Percentiles rank a stretch among this genome's conserved stretches.
These are phyloP conservation scores for Suillus placidus DNA, from an alignment of 768 basidiomycete genomes.

Conservation along the genomic window DNA sequence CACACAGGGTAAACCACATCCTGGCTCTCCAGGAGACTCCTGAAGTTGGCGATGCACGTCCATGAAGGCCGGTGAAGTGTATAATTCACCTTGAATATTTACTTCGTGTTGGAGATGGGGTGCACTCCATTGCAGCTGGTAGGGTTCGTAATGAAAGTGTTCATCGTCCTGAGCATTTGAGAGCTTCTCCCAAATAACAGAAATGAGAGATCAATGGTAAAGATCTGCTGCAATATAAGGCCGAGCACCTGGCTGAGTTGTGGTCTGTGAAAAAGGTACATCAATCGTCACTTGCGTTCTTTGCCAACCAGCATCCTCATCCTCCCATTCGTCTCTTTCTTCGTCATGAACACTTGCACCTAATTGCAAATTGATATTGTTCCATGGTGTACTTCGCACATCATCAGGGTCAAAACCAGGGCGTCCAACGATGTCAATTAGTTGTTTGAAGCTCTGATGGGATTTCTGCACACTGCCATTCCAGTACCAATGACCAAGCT, in stretches of 20 bases:
- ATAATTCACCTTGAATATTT: background rate
- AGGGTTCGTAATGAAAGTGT: background rate
- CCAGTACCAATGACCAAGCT: background rate
- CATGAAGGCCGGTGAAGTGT: background rate
- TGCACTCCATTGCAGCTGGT: background rate
- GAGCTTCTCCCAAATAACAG: background rate
- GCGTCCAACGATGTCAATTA: background rate
- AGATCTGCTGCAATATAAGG: background rate
- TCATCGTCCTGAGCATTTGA: background rate
- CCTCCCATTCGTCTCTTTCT: background rate
- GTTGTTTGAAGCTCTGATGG: background rate
- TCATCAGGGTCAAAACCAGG: background rate
- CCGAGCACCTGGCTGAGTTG: background rate
- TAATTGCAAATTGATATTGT: background rate
- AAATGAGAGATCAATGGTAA: background rate
- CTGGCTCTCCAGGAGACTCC: conserved; percentile 17
- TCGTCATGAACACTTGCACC: background rate
- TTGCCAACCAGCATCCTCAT: background rate
- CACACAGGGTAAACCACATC: conserved; percentile 17
- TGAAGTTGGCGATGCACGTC: conserved; percentile 21
- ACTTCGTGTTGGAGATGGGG: background rate
- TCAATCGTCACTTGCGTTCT: background rate
- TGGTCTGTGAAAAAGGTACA: background rate
- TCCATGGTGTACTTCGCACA: background rate
- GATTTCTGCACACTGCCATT: background rate